These are phyloP conservation scores for Aspergillus sp. DNA, from an alignment of 2,329 filamentous ascomycete genomes.

Conservation along the genomic window DNA sequence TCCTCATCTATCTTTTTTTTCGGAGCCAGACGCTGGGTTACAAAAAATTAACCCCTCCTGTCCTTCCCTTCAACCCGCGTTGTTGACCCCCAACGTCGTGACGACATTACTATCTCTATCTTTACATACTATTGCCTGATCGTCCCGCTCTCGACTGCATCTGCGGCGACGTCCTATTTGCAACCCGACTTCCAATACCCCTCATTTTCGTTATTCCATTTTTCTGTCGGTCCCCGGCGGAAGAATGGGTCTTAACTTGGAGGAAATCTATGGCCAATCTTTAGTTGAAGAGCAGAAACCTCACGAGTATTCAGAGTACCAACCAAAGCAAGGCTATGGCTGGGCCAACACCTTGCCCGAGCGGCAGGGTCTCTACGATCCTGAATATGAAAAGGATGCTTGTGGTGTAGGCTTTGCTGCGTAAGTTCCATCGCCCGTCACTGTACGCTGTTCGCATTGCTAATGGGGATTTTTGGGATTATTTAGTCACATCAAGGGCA, in stretches of 20 bases:
- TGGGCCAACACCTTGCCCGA: conserved; percentile 94
- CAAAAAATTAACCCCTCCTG: conserved; percentile 3
- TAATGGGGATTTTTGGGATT: conserved; percentile 1
- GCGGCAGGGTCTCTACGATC: conserved; percentile 98
- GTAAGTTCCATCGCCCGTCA: conserved; percentile 49
- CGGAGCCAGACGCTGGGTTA: conserved; percentile 18
- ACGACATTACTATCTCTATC: conserved; percentile 20
- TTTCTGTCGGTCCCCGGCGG: conserved; percentile 38
- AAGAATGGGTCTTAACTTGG: conserved; percentile 49
- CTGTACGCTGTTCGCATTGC: not conserved
- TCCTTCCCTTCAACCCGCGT: conserved; percentile 13
- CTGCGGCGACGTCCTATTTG: not conserved
- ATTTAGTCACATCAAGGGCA: conserved; percentile 89
- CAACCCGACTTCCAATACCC: conserved; percentile 1
- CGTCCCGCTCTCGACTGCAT: conserved; percentile 8
- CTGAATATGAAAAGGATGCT: conserved; percentile 94
- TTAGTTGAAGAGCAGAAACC: conserved; percentile 39
- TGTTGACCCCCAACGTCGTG: conserved; percentile 16
- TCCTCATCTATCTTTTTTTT: conserved; percentile 2
- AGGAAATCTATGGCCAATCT: conserved; percentile 45
- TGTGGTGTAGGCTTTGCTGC: conserved; percentile 99
- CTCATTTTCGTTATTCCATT: conserved; percentile 23
- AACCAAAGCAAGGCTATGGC: conserved; percentile 64
- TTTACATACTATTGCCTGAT: conserved; percentile 5
- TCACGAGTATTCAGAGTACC: conserved; percentile 49